Evolutionary conservation across 2,329 filamentous ascomycete genomes (phyloP).

Genomic region (Hypoxylon sp.): DNA sequence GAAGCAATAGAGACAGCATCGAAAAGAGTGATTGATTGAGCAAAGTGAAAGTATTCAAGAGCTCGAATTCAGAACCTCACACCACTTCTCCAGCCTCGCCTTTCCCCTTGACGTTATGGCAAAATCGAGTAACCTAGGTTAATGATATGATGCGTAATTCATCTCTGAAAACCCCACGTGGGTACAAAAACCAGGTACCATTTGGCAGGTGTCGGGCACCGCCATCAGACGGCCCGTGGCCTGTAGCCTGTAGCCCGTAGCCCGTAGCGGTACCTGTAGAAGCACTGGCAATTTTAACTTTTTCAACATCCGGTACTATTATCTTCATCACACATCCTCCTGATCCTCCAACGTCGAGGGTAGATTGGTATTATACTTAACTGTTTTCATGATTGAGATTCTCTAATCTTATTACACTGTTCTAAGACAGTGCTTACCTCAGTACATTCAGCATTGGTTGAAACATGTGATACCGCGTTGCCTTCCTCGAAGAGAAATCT

Average conservation of each 20-base stretch:
- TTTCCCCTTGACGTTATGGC: neutral
- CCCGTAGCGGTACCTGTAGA: neutral
- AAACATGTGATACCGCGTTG: neutral
- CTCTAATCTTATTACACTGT: too few relatives aligned
- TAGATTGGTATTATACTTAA: too few relatives aligned
- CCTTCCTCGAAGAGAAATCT: too few relatives aligned
- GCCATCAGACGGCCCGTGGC: too few relatives aligned
- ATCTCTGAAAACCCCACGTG: neutral
- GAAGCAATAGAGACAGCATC: slow-evolving; percentile 8
- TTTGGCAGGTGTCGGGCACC: neutral
- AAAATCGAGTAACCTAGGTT: neutral
- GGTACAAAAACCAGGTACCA: neutral
- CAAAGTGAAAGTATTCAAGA: neutral
- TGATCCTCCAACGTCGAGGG: too few relatives aligned
- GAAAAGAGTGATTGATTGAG: neutral
- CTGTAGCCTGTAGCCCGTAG: too few relatives aligned
- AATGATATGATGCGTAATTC: neutral
- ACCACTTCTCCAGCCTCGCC: neutral
- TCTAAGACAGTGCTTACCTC: neutral
- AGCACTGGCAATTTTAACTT: neutral
- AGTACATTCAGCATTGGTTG: neutral
- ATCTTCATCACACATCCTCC: too few relatives aligned
- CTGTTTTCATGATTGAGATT: too few relatives aligned
- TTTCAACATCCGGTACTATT: too few relatives aligned
- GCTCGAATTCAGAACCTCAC: neutral